Evolutionary conservation across 768 basidiomycete species (phyloP).

Genomic region (Chalciporus piperatus): DNA sequence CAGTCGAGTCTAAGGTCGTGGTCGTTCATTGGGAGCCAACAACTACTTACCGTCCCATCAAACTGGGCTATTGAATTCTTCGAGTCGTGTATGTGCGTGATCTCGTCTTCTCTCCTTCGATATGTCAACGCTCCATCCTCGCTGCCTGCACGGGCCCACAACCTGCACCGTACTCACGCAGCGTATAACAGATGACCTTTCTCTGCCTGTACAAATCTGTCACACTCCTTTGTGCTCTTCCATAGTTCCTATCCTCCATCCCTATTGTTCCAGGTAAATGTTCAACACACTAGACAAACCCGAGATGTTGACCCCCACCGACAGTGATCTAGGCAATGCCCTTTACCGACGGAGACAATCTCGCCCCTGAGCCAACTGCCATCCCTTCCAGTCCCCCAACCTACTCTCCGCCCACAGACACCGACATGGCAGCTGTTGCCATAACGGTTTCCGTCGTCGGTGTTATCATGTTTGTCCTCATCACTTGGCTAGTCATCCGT

Average conservation of each 20-base stretch:
- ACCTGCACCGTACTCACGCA: not conserved
- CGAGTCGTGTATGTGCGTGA: slow-evolving; percentile 1
- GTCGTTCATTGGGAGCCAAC: not conserved
- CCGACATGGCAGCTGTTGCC: slow-evolving; percentile 22
- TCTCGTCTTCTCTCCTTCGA: not conserved
- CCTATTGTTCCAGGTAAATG: not conserved
- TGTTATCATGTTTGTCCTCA: slow-evolving; percentile 21
- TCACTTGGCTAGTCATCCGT: slow-evolving; percentile 25
- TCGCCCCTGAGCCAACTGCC: slow-evolving; percentile 2
- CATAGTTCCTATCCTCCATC: not conserved
- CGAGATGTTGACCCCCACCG: not conserved
- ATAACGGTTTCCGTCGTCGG: slow-evolving; percentile 26
- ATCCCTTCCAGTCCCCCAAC: slow-evolving; percentile 8
- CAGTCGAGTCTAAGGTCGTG: not conserved
- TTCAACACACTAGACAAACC: not conserved
- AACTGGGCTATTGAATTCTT: not conserved
- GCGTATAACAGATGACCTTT: not conserved
- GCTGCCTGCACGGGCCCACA: not conserved
- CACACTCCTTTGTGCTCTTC: not conserved
- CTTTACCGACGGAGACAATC: slow-evolving; percentile 5
- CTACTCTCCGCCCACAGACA: slow-evolving; percentile 14
- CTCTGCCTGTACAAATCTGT: not conserved
- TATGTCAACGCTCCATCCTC: not conserved
- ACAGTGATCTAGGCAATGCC: slow-evolving; percentile 5
- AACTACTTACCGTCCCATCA: slow-evolving; percentile 9